These are phyloP conservation scores for Diaporthe ilicicola DNA, from an alignment of 2,329 filamentous ascomycete genomes.

Conservation along the genomic window DNA sequence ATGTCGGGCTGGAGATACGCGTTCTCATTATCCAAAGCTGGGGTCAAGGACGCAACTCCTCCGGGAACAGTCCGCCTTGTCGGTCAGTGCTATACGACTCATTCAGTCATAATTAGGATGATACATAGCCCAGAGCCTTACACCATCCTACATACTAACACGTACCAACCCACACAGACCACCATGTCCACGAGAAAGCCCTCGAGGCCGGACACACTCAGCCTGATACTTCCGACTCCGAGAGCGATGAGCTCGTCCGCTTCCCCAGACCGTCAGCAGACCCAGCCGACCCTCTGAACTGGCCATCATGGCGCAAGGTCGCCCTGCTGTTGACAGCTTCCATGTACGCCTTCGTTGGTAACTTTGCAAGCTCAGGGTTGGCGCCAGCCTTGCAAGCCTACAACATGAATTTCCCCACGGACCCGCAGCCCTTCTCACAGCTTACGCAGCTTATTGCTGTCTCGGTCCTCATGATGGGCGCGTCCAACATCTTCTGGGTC, in stretches of 20 bases:
- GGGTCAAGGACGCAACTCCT: slow-evolving; percentile 14
- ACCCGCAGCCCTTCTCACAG: slow-evolving; percentile 38
- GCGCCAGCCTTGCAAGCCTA: slow-evolving; percentile 45
- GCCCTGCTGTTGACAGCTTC: slow-evolving; percentile 40
- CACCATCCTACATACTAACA: not conserved
- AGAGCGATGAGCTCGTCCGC: slow-evolving; percentile 5
- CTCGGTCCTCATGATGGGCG: slow-evolving; percentile 43
- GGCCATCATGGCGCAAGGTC: slow-evolving; percentile 7
- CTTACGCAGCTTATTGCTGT: slow-evolving; percentile 45
- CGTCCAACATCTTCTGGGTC: slow-evolving; percentile 47
- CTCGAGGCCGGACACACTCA: slow-evolving; percentile 3
- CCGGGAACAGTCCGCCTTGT: slow-evolving; percentile 18
- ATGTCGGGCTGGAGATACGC: slow-evolving; percentile 17
- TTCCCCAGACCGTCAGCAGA: slow-evolving; percentile 10
- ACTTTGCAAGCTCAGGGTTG: slow-evolving; percentile 44
- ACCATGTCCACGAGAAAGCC: slow-evolving; percentile 5
- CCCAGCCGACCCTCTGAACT: slow-evolving; percentile 14
- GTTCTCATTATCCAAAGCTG: slow-evolving; percentile 10
- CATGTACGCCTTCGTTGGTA: slow-evolving; percentile 45
- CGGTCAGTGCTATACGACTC: slow-evolving; percentile 7
- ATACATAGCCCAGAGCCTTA: not conserved
- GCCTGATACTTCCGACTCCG: not conserved
- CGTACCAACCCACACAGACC: not conserved
- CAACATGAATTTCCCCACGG: slow-evolving; percentile 41
- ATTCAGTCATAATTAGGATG: not conserved